phyloP scores from a whole-genome alignment of 2,329 filamentous ascomycete species.

The Pseudogymnoascus sp. region DNA sequence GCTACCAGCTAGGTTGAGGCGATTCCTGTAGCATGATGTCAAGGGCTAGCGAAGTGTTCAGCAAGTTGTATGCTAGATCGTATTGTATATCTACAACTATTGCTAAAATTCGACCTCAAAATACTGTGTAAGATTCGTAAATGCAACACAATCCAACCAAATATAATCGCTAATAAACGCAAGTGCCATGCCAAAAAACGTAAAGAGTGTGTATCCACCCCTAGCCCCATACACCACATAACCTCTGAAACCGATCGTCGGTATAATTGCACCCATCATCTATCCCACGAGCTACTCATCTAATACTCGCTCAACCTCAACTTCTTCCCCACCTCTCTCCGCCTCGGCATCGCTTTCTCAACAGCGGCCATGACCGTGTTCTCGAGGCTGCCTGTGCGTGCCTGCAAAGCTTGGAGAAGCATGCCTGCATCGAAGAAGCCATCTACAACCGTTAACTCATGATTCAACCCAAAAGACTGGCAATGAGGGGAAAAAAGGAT shows the following conservation, averaged over 20 bases:
- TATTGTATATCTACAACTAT: not conserved
- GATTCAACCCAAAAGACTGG: constrained; percentile 18
- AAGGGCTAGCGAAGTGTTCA: too few relatives aligned
- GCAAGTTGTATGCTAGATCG: not conserved
- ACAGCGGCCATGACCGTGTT: constrained; percentile 11
- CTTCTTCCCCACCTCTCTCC: constrained; percentile 68
- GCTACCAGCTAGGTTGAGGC: too few relatives aligned
- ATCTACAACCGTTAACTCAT: constrained; percentile 47
- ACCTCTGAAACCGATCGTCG: not conserved
- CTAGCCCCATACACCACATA: not conserved
- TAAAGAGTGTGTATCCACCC: not conserved
- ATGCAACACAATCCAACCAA: not conserved
- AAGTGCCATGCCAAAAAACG: not conserved
- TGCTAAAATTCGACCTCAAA: not conserved
- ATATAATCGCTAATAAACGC: not conserved
- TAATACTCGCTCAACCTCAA: constrained; percentile 62
- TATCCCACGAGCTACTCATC: too few relatives aligned
- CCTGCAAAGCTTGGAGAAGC: constrained; percentile 80
- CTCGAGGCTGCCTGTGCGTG: constrained; percentile 50
- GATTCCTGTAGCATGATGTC: too few relatives aligned
- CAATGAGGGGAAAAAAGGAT: constrained; percentile 14
- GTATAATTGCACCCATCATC: not conserved
- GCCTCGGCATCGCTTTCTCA: constrained; percentile 44
- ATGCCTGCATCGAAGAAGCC: constrained; percentile 97
- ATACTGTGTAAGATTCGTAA: not conserved